A percentile compares a stretch with the other conserved stretches of the same genome.
Conservation (phyloP, 108 stramenopile species). For the Discostella stelligeroides region DNA sequence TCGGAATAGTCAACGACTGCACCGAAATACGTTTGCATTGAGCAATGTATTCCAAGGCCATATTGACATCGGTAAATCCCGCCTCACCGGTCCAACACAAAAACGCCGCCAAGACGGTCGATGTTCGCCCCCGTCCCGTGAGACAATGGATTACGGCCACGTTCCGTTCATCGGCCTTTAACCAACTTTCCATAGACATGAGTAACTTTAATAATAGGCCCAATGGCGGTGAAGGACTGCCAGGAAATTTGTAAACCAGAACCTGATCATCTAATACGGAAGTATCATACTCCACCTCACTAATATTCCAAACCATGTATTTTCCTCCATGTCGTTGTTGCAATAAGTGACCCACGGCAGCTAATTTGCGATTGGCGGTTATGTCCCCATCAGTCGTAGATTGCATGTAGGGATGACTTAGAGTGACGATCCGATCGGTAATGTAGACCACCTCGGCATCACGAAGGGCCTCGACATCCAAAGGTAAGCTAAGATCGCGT, state of each 20-base stretch:
- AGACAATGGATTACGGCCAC: constrained; percentile 97
- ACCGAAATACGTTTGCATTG: constrained; percentile 68
- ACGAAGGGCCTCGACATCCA: constrained; percentile 71
- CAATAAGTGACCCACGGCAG: constrained; percentile 79
- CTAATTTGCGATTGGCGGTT: constrained; percentile 71
- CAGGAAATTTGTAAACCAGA: constrained; percentile 91
- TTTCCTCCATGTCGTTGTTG: constrained; percentile 69
- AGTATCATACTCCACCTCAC: constrained; percentile 92
- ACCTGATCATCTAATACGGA: constrained; percentile 87
- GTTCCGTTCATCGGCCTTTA: constrained; percentile 88
- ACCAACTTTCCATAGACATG: constrained; percentile 91
- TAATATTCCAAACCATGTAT: constrained; percentile 96
- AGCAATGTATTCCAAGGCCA: constrained; percentile 89
- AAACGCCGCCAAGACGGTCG: constrained; percentile 89
- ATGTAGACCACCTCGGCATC: constrained; percentile 87
- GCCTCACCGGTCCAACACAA: constrained; percentile 95
- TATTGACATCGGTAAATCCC: constrained; percentile 76
- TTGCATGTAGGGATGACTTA: constrained; percentile 78
- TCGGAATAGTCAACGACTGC: constrained; percentile 90
- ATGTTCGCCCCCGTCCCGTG: constrained; percentile 92
- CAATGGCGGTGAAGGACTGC: constrained; percentile 93
- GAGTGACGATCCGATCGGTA: constrained; percentile 80
- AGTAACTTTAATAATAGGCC: constrained; percentile 91
- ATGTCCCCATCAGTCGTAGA: constrained; percentile 61
- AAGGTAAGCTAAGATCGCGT: constrained; percentile 62